Conservation (phyloP, 2,329 filamentous ascomycete genomes). For the Aspergillus sp. region DNA sequence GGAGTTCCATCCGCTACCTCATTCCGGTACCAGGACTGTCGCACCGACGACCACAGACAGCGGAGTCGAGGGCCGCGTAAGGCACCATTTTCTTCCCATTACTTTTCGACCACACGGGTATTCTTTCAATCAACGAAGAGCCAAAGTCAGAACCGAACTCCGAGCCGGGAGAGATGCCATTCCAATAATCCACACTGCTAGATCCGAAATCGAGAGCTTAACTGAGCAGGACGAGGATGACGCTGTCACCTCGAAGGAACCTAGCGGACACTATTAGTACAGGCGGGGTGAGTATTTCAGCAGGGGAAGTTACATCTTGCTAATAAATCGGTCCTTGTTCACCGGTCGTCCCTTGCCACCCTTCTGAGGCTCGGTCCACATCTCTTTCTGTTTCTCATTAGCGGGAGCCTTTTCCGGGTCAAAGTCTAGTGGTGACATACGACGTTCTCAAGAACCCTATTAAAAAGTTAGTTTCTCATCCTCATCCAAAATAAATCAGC, state of each 20-base stretch:
- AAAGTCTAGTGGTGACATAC: background rate
- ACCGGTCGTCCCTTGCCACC: slow-evolving; percentile 88
- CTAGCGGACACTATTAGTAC: slow-evolving; percentile 42
- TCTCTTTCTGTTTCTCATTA: slow-evolving; percentile 65
- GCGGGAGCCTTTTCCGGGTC: background rate
- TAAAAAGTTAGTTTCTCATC: background rate
- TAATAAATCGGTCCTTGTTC: slow-evolving; percentile 98
- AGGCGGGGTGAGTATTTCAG: too few species aligned
- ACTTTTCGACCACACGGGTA: slow-evolving; percentile 1
- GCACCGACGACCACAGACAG: background rate
- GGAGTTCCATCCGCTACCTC: background rate
- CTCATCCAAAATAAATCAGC: background rate
- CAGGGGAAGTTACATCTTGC: slow-evolving; percentile 70
- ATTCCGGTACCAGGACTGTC: background rate
- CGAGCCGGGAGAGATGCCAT: slow-evolving; percentile 2
- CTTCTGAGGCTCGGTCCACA: slow-evolving; percentile 96
- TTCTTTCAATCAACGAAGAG: slow-evolving; percentile 7
- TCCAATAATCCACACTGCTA: slow-evolving; percentile 1
- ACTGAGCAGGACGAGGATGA: slow-evolving; percentile 82
- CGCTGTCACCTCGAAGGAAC: slow-evolving; percentile 83
- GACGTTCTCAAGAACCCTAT: slow-evolving; percentile 78
- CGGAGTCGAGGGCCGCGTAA: background rate
- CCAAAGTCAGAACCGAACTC: slow-evolving; percentile 11
- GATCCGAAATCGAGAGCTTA: slow-evolving; percentile 40
- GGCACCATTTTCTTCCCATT: background rate